phyloP scores from a whole-genome alignment of 768 basidiomycete species.

The Phylloporus rhodoxanthus region DNA sequence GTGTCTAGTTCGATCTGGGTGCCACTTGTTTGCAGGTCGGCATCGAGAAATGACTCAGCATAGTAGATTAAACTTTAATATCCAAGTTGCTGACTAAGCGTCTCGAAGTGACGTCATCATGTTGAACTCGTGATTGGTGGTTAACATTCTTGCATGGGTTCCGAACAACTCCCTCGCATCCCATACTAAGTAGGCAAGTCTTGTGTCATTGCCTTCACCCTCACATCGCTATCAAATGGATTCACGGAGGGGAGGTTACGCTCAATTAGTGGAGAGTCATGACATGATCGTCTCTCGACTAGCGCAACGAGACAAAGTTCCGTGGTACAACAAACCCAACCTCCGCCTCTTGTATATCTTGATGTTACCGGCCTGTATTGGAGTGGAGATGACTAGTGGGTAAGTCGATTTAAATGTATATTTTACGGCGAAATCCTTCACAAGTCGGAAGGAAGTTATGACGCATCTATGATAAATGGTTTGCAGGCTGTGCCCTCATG shows the following conservation, averaged over 20 bases:
- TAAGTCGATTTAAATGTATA: neutral
- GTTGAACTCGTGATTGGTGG: too few species aligned
- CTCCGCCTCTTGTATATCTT: constrained; percentile 49
- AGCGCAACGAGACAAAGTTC: constrained; percentile 38
- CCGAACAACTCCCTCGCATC: too few species aligned
- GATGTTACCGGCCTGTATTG: constrained; percentile 39
- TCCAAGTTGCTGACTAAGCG: too few species aligned
- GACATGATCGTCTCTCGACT: constrained; percentile 11
- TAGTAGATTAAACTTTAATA: too few species aligned
- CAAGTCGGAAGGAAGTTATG: neutral
- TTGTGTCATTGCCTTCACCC: too few species aligned
- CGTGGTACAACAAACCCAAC: constrained; percentile 59
- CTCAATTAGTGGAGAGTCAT: neutral
- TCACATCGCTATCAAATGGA: neutral
- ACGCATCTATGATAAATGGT: constrained; percentile 57
- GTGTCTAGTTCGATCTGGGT: constrained; percentile 90
- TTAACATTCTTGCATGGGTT: too few species aligned
- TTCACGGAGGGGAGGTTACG: neutral
- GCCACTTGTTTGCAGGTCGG: too few species aligned
- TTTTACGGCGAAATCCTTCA: too few species aligned
- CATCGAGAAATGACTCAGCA: too few species aligned
- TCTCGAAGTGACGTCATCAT: too few species aligned
- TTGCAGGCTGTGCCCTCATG: constrained; percentile 55
- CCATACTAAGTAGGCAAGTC: too few species aligned
- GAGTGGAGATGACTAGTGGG: constrained; percentile 10